These are phyloP conservation scores for Desmodesmus armatus DNA, from an alignment of 139 green algal species.

Conservation along the genomic window DNA sequence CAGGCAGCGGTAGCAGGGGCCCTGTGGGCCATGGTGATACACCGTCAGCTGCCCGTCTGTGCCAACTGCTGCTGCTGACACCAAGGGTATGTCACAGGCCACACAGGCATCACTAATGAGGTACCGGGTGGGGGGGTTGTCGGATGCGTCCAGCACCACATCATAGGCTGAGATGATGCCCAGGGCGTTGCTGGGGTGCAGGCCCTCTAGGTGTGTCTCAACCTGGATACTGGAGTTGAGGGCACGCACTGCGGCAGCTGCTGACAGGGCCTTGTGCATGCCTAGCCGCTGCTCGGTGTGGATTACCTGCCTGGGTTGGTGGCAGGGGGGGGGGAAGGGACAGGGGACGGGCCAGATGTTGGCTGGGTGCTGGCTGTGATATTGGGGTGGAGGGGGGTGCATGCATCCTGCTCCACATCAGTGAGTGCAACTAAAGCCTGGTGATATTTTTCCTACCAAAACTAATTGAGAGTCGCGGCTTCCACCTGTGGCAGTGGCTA, in stretches of 20 bases:
- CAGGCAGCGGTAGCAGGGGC: constrained; percentile 83
- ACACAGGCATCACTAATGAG: constrained; percentile 92
- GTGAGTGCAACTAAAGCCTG: too few species aligned
- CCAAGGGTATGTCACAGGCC: constrained; percentile 75
- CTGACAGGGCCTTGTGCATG: constrained; percentile 85
- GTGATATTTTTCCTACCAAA: too few species aligned
- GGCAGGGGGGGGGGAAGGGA: background rate
- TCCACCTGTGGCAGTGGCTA: too few species aligned
- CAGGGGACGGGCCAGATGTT: background rate
- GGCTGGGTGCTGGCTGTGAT: background rate
- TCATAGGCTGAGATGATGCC: constrained; percentile 82
- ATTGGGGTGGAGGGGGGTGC: background rate
- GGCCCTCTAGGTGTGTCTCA: constrained; percentile 66
- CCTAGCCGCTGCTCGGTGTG: constrained; percentile 82
- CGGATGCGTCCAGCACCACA: constrained; percentile 92
- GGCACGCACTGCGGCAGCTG: constrained; percentile 57
- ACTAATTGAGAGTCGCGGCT: too few species aligned
- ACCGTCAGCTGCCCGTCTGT: constrained; percentile 96
- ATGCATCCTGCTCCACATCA: background rate
- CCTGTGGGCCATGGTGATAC: constrained; percentile 62
- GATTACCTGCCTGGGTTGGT: constrained; percentile 79
- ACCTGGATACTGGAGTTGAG: constrained; percentile 82
- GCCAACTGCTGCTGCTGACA: constrained; percentile 93
- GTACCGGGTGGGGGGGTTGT: constrained; percentile 96
- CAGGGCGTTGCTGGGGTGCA: constrained; percentile 80